Evolutionary conservation across 2,329 filamentous ascomycete genomes (phyloP).

Genomic region (Cercospora sojina): DNA sequence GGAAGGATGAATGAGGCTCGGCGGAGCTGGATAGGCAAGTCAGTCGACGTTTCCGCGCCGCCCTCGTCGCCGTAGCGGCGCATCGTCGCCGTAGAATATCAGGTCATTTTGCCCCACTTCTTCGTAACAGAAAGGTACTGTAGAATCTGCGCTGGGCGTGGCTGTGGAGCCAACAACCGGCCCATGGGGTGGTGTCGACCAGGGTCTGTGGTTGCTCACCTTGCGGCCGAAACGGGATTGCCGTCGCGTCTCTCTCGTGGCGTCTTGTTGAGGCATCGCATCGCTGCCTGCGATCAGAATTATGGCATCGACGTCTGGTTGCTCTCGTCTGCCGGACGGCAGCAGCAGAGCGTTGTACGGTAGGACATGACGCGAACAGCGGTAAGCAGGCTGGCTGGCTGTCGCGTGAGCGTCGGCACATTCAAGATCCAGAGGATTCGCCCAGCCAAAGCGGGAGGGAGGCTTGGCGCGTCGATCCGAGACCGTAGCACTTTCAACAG

Average conservation of each 20-base stretch:
- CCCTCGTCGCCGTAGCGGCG: background rate
- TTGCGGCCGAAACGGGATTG: slow-evolving; percentile 18
- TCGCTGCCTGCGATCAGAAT: slow-evolving; percentile 5
- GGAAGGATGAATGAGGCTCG: slow-evolving; percentile 87
- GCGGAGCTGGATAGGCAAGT: slow-evolving; percentile 51
- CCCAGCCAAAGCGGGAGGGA: background rate
- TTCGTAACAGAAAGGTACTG: background rate
- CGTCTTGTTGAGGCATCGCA: slow-evolving; percentile 16
- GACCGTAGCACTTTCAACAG: background rate
- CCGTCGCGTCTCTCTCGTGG: slow-evolving; percentile 14
- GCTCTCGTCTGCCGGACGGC: background rate
- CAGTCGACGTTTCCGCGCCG: slow-evolving; percentile 6
- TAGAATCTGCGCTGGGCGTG: background rate
- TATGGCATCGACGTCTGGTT: background rate
- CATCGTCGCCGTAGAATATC: background rate
- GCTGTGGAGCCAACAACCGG: background rate
- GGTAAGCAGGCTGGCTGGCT: background rate
- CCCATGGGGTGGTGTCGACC: slow-evolving; percentile 3
- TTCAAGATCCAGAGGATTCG: background rate
- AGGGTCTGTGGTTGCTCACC: slow-evolving; percentile 12
- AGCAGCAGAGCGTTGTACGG: background rate
- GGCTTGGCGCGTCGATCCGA: background rate
- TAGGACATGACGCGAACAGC: background rate
- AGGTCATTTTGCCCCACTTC: background rate
- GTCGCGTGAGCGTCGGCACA: slow-evolving; percentile 5